Evolutionary conservation across 441 rosid genomes (phyloP), one percentile per base, ranked within the genome.

Genomic region (Erodium chrysanthum): DNA sequence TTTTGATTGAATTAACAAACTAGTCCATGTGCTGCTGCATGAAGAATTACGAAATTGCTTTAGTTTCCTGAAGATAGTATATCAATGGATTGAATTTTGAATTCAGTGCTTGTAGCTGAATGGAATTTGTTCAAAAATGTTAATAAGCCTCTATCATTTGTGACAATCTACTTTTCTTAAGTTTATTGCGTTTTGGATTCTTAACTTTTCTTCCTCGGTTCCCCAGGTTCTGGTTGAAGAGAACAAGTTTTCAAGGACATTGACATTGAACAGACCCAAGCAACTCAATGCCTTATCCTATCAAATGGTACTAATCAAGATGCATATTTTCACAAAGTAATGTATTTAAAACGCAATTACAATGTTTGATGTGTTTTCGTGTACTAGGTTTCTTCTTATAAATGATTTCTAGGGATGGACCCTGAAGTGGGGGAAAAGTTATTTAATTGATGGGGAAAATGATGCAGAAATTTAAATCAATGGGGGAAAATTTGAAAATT

Each of bases 281-380:
- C 90, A 84, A 65, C 77, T 88, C 73, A 90, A 90, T 83, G 95
- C 90, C 35, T 81, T 86, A 60, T 84, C 88, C 11, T 72, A 44
- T 75, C 62, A 66, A 12, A 90, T 90, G 94, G 94, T 90, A 70
- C 64, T 37, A 4, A 18, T 65, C 1, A 17, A 44, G 2, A 18
- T 42, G 25, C 20, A 11, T 37, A 33, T 37, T 5, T 37, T 64
- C 6, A 5, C 14, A 60, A n/a, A 31, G 48, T 64, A n/a, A 33
- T 3, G 14, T 37, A 62, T 33, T 5, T 14, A 15, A n/a, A 5
- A 7, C 15, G 4, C 6, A 31, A n/a, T n/a, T 12, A 27, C 5
- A 9, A 64, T 31, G 31, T 64, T 7, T 64, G 33, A 31, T 64
- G 21, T 12, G 11, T 12, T 62, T 12, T 35, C 11, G 25, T 12